phyloP scores from a whole-genome alignment of 768 basidiomycete species.

The Boletus huronensis region DNA sequence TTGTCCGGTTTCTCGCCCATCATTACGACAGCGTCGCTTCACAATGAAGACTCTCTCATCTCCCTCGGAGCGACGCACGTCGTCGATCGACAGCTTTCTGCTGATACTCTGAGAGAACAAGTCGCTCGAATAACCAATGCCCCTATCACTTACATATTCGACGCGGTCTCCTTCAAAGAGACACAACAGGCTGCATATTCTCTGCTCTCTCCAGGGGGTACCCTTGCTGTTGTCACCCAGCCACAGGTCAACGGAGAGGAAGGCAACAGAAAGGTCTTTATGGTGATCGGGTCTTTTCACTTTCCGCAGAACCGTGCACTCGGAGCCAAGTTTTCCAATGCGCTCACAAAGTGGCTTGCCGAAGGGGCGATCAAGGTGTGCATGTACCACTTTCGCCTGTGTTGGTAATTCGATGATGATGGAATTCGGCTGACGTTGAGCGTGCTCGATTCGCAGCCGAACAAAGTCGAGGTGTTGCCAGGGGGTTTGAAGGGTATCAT shows the following conservation, averaged over 20 bases:
- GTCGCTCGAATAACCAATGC: conserved; percentile 3
- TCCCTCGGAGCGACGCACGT: conserved; percentile 37
- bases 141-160: conserved; percentile 18
- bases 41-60: conserved; percentile 29
- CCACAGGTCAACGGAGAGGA: neutral
- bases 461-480: conserved; percentile 36
- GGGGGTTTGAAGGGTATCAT: conserved; percentile 35
- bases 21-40: conserved; percentile 37
- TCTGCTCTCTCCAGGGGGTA: conserved; percentile 30
- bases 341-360: conserved; percentile 16
- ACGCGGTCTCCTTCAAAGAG: conserved; percentile 31
- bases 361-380: conserved; percentile 17
- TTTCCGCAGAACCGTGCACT: conserved; percentile 4
- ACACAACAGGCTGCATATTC: conserved; percentile 33
- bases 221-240: conserved; percentile 13
- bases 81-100: conserved; percentile 29
- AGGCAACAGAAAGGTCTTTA: neutral
- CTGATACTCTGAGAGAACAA: neutral
- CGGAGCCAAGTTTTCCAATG: conserved; percentile 8
- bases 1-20: conserved; percentile 36
- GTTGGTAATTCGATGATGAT: neutral
- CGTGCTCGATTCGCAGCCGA: conserved; percentile 26
- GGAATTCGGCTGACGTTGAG: neutral
- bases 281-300: conserved; percentile 6
- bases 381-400: neutral